A percentile compares a stretch with the other conserved stretches of the same genome.
Evolutionary conservation across 306 rosid species (phyloP).

Genomic region (Amphicarpaea edgeworthii): DNA sequence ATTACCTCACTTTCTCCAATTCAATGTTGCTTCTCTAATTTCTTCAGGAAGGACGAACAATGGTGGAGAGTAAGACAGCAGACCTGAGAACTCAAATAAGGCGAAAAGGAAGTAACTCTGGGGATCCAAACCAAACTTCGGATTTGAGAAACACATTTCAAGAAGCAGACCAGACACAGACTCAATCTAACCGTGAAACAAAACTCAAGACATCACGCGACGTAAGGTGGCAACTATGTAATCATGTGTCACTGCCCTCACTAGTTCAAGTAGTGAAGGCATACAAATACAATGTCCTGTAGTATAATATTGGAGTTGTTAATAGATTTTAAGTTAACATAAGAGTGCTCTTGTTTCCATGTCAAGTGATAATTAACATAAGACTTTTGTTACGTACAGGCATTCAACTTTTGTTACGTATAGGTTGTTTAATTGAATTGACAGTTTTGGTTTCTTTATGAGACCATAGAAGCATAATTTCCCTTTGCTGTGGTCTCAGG

Average conservation of each 20-base stretch:
- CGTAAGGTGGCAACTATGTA: constrained; percentile 97
- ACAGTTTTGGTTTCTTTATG: constrained; percentile 6
- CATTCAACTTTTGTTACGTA: constrained; percentile 2
- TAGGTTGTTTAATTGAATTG: constrained; percentile 4
- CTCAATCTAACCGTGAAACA: constrained; percentile 61
- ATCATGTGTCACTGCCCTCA: constrained; percentile 56
- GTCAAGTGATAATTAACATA: constrained; percentile 19
- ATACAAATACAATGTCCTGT: constrained; percentile 19
- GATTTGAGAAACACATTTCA: constrained; percentile 50
- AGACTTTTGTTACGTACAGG: constrained; percentile 5
- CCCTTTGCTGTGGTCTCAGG: constrained; percentile 57
- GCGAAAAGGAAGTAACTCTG: constrained; percentile 62
- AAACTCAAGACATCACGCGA: constrained; percentile 99
- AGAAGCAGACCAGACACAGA: constrained; percentile 53
- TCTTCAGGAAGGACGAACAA: constrained; percentile 81
- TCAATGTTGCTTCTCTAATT: constrained; percentile 36
- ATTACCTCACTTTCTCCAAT: constrained; percentile 19
- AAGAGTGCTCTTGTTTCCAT: constrained; percentile 29
- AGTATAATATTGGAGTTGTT: neutral
- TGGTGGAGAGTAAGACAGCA: constrained; percentile 84
- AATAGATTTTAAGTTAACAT: constrained; percentile 15
- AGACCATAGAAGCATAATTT: constrained; percentile 42
- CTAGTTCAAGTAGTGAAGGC: constrained; percentile 44
- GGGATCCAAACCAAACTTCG: constrained; percentile 54
- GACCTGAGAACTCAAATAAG: constrained; percentile 81